phyloP scores from a whole-genome alignment of 2,329 filamentous ascomycete species.

The Hymenoscyphus linearis region DNA sequence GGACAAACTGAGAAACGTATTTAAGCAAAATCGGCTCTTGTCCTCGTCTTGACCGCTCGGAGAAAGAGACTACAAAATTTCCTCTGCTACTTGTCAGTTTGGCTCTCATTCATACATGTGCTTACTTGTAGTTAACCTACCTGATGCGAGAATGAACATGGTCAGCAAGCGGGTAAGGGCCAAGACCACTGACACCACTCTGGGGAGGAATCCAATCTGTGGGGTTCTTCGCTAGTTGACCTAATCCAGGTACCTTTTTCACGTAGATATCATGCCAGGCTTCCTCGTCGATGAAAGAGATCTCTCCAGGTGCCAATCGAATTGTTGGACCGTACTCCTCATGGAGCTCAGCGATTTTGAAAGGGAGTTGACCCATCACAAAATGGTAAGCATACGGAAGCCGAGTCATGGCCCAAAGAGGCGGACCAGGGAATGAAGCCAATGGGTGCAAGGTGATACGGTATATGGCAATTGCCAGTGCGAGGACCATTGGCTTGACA shows the following conservation, averaged over 20 bases:
- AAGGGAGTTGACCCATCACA: not conserved
- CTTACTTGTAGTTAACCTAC: not conserved
- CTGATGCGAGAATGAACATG: not conserved
- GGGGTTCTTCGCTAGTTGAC: not conserved
- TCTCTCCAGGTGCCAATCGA: slow-evolving; percentile 1
- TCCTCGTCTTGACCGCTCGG: not conserved
- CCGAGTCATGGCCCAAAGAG: slow-evolving; percentile 1
- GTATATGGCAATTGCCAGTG: not conserved
- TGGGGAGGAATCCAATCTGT: not conserved
- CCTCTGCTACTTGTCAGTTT: not conserved
- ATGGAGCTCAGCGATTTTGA: slow-evolving; percentile 1
- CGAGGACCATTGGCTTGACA: not conserved
- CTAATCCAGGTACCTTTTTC: not conserved
- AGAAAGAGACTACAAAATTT: not conserved
- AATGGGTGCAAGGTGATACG: slow-evolving; percentile 1
- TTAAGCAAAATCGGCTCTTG: slow-evolving; percentile 2
- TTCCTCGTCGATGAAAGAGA: not conserved
- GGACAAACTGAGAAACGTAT: not conserved
- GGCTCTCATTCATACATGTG: not conserved
- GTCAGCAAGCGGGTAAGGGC: not conserved
- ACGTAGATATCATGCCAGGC: slow-evolving; percentile 6
- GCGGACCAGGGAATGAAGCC: not conserved
- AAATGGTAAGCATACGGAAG: not conserved
- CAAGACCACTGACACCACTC: not conserved
- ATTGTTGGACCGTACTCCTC: slow-evolving; percentile 4